Evolutionary conservation across 2,329 filamentous ascomycete genomes (phyloP).

Genomic region (Sarocladium oryzae): DNA sequence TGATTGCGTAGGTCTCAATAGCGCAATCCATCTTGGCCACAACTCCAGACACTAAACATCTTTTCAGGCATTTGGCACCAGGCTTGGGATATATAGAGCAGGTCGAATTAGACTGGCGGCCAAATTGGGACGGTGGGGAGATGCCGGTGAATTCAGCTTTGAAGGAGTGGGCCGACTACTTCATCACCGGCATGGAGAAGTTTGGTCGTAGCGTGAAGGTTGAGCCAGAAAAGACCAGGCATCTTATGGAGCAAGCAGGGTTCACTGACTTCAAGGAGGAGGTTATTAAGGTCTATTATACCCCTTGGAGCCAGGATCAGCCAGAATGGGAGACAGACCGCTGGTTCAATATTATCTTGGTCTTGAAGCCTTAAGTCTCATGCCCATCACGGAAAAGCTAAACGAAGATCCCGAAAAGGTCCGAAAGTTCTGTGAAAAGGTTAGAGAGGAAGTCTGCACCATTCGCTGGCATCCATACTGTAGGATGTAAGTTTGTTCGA

Average conservation of each 20-base stretch:
- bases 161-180: conserved; percentile 60
- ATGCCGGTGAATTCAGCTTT: conserved; percentile 52
- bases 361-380: conserved; percentile 66
- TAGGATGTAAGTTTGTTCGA: conserved; percentile 57
- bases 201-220: conserved; percentile 60
- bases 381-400: conserved; percentile 55
- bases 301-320: conserved; percentile 62
- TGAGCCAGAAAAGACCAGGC: conserved; percentile 41
- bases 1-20: conserved; percentile 54
- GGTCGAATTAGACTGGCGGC: conserved; percentile 79
- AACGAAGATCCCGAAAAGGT: conserved; percentile 53
- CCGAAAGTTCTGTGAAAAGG: conserved; percentile 51
- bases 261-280: conserved; percentile 74
- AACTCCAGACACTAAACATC: no score
- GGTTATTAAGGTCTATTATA: conserved; percentile 64
- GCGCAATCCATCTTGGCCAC: no score
- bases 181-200: conserved; percentile 61
- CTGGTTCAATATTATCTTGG: conserved; percentile 81
- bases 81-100: conserved; percentile 75
- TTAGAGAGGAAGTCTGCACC: conserved; percentile 64
- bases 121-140: conserved; percentile 60
- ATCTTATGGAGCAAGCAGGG: conserved; percentile 60
- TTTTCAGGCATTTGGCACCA: conserved; percentile 67
- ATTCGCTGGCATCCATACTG: conserved; percentile 67
- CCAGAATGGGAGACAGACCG: conserved; percentile 62